phyloP scores from a whole-genome alignment of 148 eudicot genomes.

The Cornus controversa region DNA sequence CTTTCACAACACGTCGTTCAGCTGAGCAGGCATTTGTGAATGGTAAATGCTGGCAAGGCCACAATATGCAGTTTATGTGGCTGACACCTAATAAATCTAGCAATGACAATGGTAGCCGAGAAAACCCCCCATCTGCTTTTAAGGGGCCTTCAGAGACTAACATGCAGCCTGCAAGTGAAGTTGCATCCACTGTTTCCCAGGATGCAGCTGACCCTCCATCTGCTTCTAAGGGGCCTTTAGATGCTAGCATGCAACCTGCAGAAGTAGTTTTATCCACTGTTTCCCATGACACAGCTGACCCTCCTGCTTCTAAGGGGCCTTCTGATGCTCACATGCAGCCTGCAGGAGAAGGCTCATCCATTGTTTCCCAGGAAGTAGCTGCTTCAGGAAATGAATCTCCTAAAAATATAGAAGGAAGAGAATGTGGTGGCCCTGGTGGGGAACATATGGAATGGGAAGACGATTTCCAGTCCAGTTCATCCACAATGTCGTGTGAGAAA shows the following conservation, averaged over 20 bases:
- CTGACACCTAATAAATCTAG: slow-evolving; percentile 34
- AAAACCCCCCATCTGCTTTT: slow-evolving; percentile 35
- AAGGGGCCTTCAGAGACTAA: slow-evolving; percentile 36
- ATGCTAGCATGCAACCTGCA: no score
- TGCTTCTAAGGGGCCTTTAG: no score
- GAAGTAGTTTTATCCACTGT: no score
- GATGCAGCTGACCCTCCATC: slow-evolving; percentile 13
- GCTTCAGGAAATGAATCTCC: slow-evolving; percentile 24
- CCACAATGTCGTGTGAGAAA: slow-evolving; percentile 25
- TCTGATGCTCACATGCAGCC: slow-evolving; percentile 30
- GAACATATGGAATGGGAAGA: slow-evolving; percentile 40
- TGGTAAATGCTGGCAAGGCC: slow-evolving; percentile 71
- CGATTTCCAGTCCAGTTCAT: slow-evolving; percentile 30
- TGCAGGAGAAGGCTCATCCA: slow-evolving; percentile 21
- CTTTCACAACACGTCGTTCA: slow-evolving; percentile 64
- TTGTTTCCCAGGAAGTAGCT: slow-evolving; percentile 24
- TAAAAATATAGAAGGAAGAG: slow-evolving; percentile 25
- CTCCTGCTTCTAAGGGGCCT: slow-evolving; percentile 31
- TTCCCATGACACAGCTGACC: background rate
- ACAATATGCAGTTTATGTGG: slow-evolving; percentile 67
- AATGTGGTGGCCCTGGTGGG: slow-evolving; percentile 17
- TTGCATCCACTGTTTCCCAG: slow-evolving; percentile 23
- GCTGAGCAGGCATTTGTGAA: slow-evolving; percentile 77
- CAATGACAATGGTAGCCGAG: slow-evolving; percentile 35
- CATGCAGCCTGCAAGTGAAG: slow-evolving; percentile 30